Evolutionary conservation across 2,329 filamentous ascomycete species (phyloP), one percentile per base, ranked within the genome.

Genomic region (Polytolypa hystricis): DNA sequence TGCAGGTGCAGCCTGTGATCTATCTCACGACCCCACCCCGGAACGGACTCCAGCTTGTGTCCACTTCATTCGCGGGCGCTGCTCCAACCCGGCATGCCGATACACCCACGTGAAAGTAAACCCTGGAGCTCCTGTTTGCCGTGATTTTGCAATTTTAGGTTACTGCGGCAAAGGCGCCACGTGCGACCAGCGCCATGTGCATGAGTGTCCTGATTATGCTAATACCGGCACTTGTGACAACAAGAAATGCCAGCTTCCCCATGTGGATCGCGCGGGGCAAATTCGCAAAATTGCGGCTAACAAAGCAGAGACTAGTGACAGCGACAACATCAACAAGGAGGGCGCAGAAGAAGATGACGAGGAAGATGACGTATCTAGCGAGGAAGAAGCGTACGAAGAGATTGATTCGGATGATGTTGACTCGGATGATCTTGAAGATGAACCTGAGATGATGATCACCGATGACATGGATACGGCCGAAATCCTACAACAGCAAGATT

Each of bases 171-270:
- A 82, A 56, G 91, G 89, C 42, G 71, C 73, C 38, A 62, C 70
- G 38, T 96, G 91, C 62, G 62, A 74, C 42, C 77, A 91, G 45
- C 81, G 86, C 42, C 91, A 98, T 65, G 81, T 89, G 40, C 81
- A 81, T 62, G 89, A 96, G 61, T 96, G 91, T 61, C 89, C 91
- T 44, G 83, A 93, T 58, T 95, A 93, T 67, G 84, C 84, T 71
- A 93, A 94, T 63, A 84, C 75, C 42, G 89, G 89, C 51, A 68
- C 70, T 44, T 98, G 91, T 74, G 78, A 77, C 57, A 77, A 74
- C 57, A 77, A 79, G 61, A 78, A 79, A 47, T 96, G 89, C 68
- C 82, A 81, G 56, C 73, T 94, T 37, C 81, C 78, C 41, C 91
- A 98, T 64, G 77, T 89, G 56, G 84, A 91, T 64, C 79, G 84